These are phyloP conservation scores for Tetragonia tetragonoides DNA, from an alignment of 148 eudicot genomes.

Conservation along the genomic window DNA sequence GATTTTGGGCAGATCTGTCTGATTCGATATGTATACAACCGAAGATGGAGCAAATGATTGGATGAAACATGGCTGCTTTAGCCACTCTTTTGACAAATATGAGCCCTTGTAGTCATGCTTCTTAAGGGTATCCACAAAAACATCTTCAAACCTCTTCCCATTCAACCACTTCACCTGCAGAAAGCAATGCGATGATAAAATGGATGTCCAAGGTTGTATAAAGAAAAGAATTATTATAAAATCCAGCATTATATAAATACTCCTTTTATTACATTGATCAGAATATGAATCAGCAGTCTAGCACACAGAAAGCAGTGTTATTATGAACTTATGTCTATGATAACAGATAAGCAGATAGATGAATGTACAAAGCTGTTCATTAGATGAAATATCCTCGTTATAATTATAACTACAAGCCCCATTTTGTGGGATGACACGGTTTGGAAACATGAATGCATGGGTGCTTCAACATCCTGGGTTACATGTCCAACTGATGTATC, in stretches of 20 bases:
- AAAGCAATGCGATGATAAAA: neutral
- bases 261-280: neutral
- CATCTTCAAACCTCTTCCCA: conserved; percentile 75
- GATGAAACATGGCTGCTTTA: conserved; percentile 72
- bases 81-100: conserved; percentile 76
- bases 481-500: neutral
- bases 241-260: no score
- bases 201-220: neutral
- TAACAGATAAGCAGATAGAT: neutral
- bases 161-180: conserved; percentile 79
- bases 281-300: neutral
- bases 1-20: conserved; percentile 74
- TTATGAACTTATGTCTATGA: neutral
- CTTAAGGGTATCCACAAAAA: conserved; percentile 63
- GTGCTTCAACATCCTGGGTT: neutral
- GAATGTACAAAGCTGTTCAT: neutral
- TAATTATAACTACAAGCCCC: neutral
- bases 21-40: conserved; percentile 58
- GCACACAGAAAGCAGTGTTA: neutral
- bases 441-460: neutral
- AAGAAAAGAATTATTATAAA: neutral
- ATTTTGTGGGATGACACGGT: neutral
- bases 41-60: conserved; percentile 90
- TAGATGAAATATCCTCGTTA: neutral
- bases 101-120: conserved; percentile 74